Evolutionary conservation across 129 eudicot species (phyloP).

Genomic region (Mikania micrantha): DNA sequence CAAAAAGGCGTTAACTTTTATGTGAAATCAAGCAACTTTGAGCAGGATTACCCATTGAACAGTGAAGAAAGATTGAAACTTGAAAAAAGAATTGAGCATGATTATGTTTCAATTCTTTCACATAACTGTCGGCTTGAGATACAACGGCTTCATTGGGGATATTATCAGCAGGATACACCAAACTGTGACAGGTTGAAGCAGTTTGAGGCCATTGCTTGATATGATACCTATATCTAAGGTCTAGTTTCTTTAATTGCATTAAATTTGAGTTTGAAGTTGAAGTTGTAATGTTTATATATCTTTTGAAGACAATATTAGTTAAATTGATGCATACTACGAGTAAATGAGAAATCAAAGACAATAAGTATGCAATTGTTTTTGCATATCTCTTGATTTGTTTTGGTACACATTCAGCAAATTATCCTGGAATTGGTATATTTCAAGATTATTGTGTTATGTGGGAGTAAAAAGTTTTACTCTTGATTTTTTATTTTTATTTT

Average conservation of each 20-base stretch:
- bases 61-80: constrained; percentile 42
- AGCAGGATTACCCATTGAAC: constrained; percentile 44
- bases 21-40: constrained; percentile 52
- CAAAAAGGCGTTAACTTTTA: constrained; percentile 54
- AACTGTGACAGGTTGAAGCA: constrained; percentile 44
- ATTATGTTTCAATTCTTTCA: constrained; percentile 39
- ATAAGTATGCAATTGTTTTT: constrained; percentile 10
- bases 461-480: too few relatives aligned
- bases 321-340: constrained; percentile 13
- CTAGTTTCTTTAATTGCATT: background rate
- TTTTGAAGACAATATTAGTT: background rate
- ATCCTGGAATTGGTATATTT: background rate
- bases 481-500: too few relatives aligned
- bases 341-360: background rate
- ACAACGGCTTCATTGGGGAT: constrained; percentile 68
- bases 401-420: background rate
- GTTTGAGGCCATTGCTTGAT: constrained; percentile 24
- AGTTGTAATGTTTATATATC: background rate
- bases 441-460: constrained; percentile 5
- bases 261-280: background rate
- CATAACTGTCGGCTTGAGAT: constrained; percentile 62
- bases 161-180: constrained; percentile 48
- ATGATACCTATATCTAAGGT: constrained; percentile 16
- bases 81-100: constrained; percentile 51
- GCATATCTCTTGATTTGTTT: background rate